Conservation (phyloP, 1,139 yeast species). For the Pichia sp. region DNA sequence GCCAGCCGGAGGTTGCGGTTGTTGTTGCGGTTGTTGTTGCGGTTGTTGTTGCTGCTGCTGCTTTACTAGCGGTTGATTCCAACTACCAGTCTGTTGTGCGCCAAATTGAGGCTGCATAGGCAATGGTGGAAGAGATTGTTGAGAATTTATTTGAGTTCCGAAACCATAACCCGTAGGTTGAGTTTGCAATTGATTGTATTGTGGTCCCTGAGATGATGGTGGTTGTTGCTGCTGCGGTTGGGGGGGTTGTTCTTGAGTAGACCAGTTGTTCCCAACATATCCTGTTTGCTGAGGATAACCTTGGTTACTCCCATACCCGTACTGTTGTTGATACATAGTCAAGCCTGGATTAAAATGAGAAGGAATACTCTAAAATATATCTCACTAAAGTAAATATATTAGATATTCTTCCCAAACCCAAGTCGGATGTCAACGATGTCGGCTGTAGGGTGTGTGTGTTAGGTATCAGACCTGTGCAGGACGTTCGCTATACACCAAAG, state of each 20-base stretch:
- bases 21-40: neutral
- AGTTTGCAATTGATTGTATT: constrained; percentile 22
- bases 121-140: constrained; percentile 17
- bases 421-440: neutral
- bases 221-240: constrained; percentile 17
- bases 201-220: constrained; percentile 16
- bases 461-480: neutral
- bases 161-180: constrained; percentile 31
- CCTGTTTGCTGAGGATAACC: constrained; percentile 24
- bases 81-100: constrained; percentile 25
- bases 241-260: constrained; percentile 18
- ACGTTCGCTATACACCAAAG: neutral
- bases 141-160: constrained; percentile 20
- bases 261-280: constrained; percentile 24
- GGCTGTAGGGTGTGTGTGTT: neutral
- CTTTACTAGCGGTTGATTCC: constrained; percentile 5
- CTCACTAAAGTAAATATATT: neutral
- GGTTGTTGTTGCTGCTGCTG: neutral
- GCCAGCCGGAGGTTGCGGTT: neutral
- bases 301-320: constrained; percentile 19
- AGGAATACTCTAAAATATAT: constrained; percentile 6
- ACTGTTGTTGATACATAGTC: constrained; percentile 19
- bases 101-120: neutral
- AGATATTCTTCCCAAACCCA: neutral
- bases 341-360: neutral